Conservation (phyloP, 352 stramenopile species). For the Globisporangium irregulare region DNA sequence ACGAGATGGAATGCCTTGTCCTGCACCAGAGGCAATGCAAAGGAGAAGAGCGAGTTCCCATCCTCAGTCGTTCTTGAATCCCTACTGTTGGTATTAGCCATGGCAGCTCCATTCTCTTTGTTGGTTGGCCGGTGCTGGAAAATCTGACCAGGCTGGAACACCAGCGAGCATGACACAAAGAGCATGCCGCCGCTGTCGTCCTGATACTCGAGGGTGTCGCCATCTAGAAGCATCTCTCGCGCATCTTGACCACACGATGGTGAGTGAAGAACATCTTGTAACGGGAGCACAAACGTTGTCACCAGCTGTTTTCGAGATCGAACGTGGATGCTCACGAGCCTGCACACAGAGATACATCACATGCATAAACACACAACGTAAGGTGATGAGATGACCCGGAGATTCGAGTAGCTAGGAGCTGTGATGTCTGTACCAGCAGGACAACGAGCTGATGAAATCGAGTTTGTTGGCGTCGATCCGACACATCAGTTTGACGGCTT, state of each 20-base stretch:
- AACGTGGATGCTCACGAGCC: conserved; percentile 34
- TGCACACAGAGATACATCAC: conserved; percentile 8
- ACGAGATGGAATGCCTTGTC: conserved; percentile 29
- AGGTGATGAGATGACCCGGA: too few species aligned
- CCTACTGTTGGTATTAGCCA: too few species aligned
- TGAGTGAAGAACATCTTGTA: conserved; percentile 18
- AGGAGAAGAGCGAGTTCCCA: conserved; percentile 19
- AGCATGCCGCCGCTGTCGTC: conserved; percentile 23
- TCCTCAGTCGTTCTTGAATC: background rate
- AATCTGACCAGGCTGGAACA: conserved; percentile 29
- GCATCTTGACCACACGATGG: background rate
- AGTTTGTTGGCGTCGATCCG: conserved; percentile 11
- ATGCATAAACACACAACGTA: background rate
- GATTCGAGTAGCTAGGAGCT: background rate
- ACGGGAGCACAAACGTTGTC: conserved; percentile 34
- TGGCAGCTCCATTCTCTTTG: too few species aligned
- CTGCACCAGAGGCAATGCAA: conserved; percentile 32
- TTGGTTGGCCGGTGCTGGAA: background rate
- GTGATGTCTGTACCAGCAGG: conserved; percentile 16
- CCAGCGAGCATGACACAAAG: conserved; percentile 34
- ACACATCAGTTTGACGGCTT: conserved; percentile 15
- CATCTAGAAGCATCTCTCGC: conserved; percentile 29
- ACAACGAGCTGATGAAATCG: conserved; percentile 10
- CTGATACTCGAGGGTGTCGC: conserved; percentile 23
- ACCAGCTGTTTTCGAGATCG: conserved; percentile 26